Evolutionary conservation across 2,329 filamentous ascomycete species (phyloP), one percentile per base, ranked within the genome.

Genomic region (Nothopassalora personata): DNA sequence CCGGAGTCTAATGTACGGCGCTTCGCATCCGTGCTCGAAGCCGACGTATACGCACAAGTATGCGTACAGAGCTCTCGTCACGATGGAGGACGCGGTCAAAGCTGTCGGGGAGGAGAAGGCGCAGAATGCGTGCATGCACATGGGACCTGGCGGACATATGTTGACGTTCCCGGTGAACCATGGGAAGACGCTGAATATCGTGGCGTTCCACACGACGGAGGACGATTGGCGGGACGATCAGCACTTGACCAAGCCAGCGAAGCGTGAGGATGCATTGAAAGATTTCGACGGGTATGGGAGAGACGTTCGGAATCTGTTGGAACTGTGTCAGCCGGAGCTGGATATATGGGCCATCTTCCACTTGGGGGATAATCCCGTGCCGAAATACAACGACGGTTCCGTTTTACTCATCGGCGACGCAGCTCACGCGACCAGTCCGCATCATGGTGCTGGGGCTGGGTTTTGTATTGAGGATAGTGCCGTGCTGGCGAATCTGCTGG

Each of bases 11-110:
- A 59, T 68, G 54, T 67, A 64, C 54, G 65, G 65, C 4, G 27
- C 57, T 23, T 71, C 75, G 28, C 71, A 79, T 58, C 76, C 79
- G 0, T 75, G 77, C 5, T 72, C 77, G 0, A 70, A 76, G 36
- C 76, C 84, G 0, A 72, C 74, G 0, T 87, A 84, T 66, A 80
- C 80, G 0, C 75, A 81, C 43, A 83, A 86, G 61, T 83, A 83
- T 71, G 86, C 83, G 34, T 88, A 85, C 70, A 78, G 86, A 4
- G 81, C 81, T 0, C 69, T 88, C 3, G 75, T 87, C 1, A 81
- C 84, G 0, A 87, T 87, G 78, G 63, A 62, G 5, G 57, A 68
- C 30, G 69, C 69, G 7, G 58, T 67, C 23, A 60, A 59, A 28
- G 64, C 66, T 4, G 60, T 71, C 4, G 70, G 69, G 15, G 66